Base-by-base conservation (phyloP, 257 asterid genomes). In the Ilex aquifolium region DNA sequence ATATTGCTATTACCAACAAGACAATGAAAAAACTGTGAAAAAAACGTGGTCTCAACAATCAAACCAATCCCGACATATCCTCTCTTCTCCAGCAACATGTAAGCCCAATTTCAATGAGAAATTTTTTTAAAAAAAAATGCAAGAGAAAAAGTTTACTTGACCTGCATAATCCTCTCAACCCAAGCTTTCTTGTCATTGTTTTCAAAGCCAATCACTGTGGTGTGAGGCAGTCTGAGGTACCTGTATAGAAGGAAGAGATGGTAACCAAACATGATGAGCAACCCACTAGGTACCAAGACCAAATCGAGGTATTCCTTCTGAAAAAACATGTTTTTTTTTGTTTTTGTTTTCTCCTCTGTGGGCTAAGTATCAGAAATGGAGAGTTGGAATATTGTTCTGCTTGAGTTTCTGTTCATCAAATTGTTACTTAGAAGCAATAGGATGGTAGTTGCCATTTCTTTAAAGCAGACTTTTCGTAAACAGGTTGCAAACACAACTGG, bases 161-260 rank as follows among this genome's bases (percentile, higher is more conserved):
- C 93, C 82, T 80, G 83, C 95, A 81, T 86, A 21, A 86, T 15
- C 55, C 79, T 86, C 32, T 73, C 68, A 17, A 86, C 90, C 95
- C 88, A 86, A 3, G 55, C 69, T 67, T 71, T 77, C 65, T 83
- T 86, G 74, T 86, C 88, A 53, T 65, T 72, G 79, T 86, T 86
- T 67, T 86, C 90, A 14, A 81, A 86, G 73, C 90, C 90, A 31
- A 83, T 80, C 36, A 79, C 83, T 2, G 90, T 86, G 69, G 88
- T 86, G 69, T 83, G 90, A 40, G 95, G 90, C 61, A 63, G 85
- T 64, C 66, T 71, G 31, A 85, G 86, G 72, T 82, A 85, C 73
- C 90, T 77, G 66, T 81, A 77, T 54, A 83, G 83, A 54, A 86
- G 77, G 62, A 79, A 42, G 16, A 83, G 79, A 74, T 86, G 95